Conservation (phyloP, 139 green algal genomes). For the Ostreobium quekettii region DNA sequence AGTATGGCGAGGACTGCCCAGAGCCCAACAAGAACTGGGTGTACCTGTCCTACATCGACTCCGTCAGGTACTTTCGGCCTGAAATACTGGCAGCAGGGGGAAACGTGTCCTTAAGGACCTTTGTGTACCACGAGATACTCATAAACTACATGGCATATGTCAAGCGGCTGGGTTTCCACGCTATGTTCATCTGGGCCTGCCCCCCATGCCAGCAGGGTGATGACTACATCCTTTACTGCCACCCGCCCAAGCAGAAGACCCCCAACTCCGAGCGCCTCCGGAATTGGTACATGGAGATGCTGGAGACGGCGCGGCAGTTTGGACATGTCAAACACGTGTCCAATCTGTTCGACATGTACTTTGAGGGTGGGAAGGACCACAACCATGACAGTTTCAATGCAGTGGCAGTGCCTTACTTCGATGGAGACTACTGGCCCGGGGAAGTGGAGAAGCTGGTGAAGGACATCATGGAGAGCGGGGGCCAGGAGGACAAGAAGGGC, state of each 20-base stretch:
- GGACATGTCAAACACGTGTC: slow-evolving; percentile 67
- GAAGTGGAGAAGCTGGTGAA: slow-evolving; percentile 51
- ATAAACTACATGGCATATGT: slow-evolving; percentile 83
- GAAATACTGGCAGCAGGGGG: slow-evolving; percentile 41
- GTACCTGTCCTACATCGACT: slow-evolving; percentile 97
- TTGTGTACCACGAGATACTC: slow-evolving; percentile 96
- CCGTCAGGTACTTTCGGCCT: slow-evolving; percentile 94
- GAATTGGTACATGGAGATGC: slow-evolving; percentile 86
- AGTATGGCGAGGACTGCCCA: slow-evolving; percentile 81
- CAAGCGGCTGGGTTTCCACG: slow-evolving; percentile 74
- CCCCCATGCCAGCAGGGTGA: slow-evolving; percentile 90
- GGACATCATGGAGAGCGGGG: slow-evolving; percentile 16
- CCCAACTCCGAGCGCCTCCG: slow-evolving; percentile 76
- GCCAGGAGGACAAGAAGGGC: slow-evolving; percentile 27
- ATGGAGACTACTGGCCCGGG: slow-evolving; percentile 98
- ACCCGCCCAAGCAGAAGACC: slow-evolving; percentile 90
- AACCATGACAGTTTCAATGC: not conserved
- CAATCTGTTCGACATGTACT: slow-evolving; percentile 94
- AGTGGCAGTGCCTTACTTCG: slow-evolving; percentile 69
- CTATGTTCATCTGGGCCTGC: slow-evolving; percentile 99
- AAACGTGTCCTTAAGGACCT: slow-evolving; percentile 73
- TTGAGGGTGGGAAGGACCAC: slow-evolving; percentile 73
- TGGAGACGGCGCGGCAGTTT: slow-evolving; percentile 47
- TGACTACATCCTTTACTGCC: slow-evolving; percentile 99
- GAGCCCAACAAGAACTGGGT: slow-evolving; percentile 78